Percentiles rank a stretch among this genome's conserved stretches.
These are phyloP conservation scores for Dendrostoma leiphaemia DNA, from an alignment of 2,329 filamentous ascomycete genomes.

Conservation along the genomic window DNA sequence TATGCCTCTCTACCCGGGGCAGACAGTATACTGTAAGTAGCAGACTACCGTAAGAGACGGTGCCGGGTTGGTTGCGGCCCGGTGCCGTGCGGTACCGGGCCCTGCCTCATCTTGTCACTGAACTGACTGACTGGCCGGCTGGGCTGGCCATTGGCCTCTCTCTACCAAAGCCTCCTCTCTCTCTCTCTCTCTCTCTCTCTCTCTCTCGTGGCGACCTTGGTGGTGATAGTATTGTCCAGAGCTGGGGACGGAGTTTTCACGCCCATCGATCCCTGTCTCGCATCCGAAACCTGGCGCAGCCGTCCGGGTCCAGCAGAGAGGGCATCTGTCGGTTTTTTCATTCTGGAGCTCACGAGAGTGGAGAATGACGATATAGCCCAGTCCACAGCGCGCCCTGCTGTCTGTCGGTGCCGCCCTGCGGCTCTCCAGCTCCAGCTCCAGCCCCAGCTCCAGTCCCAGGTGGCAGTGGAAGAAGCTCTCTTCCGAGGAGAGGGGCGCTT, in stretches of 20 bases:
- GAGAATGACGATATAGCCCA: constrained; percentile 20
- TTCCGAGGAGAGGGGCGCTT: not conserved
- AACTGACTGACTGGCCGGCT: too few species aligned
- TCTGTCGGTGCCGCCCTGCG: not conserved
- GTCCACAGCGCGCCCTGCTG: constrained; percentile 11
- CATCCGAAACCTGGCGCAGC: not conserved
- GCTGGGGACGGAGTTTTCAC: too few species aligned
- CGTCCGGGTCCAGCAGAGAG: not conserved
- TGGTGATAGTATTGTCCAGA: not conserved
- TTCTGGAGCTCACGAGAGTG: constrained; percentile 15
- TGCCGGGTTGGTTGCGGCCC: too few species aligned
- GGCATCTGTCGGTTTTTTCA: constrained; percentile 10
- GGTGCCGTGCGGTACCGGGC: too few species aligned
- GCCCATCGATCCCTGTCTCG: constrained; percentile 1
- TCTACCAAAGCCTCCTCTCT: too few species aligned
- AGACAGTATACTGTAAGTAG: too few species aligned
- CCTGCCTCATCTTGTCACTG: too few species aligned
- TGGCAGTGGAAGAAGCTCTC: not conserved
- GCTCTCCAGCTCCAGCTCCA: not conserved
- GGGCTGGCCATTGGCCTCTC: too few species aligned
- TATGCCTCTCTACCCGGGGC: too few species aligned
- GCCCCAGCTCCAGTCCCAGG: not conserved
- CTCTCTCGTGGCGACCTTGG: not conserved
- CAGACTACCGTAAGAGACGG: too few species aligned
- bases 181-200: not conserved